Conservation (phyloP, 2,329 filamentous ascomycete genomes). For the Cordyceps farinosa region DNA sequence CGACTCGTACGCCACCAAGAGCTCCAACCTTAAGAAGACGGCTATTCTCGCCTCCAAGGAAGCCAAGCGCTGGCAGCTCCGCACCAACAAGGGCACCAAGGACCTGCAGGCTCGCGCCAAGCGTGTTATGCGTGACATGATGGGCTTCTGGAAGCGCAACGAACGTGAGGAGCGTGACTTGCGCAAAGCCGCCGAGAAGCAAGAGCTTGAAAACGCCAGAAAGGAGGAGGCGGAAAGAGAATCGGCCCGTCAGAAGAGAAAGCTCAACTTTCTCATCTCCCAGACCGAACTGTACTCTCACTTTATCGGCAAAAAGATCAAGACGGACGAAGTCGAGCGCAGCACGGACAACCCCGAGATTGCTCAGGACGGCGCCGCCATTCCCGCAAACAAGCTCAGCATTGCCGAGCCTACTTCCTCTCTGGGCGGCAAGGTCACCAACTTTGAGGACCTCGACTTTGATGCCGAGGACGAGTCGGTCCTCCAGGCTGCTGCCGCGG, state of each 20-base stretch:
- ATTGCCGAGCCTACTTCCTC: conserved; percentile 52
- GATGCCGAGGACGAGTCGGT: conserved; percentile 88
- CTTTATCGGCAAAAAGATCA: conserved; percentile 99
- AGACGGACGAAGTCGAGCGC: conserved; percentile 90
- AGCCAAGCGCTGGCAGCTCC: conserved; percentile 92
- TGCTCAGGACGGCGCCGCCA: conserved; percentile 46
- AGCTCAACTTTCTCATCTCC: conserved; percentile 98
- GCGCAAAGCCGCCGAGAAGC: conserved; percentile 88
- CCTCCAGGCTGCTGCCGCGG: conserved; percentile 79
- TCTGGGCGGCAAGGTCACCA: conserved; percentile 70
- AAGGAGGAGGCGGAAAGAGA: conserved; percentile 97
- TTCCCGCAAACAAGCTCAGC: conserved; percentile 42
- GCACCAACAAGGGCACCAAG: conserved; percentile 98
- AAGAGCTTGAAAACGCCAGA: conserved; percentile 93
- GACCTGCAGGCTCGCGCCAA: conserved; percentile 96
- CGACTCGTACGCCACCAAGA: conserved; percentile 79
- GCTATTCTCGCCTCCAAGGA: conserved; percentile 96
- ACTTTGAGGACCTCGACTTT: conserved; percentile 93
- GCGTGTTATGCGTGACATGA: conserved; percentile 99
- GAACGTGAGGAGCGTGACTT: conserved; percentile 95
- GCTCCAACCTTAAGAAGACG: conserved; percentile 97
- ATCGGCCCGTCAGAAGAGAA: conserved; percentile 94
- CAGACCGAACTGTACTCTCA: conserved; percentile 98
- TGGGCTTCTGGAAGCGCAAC: conserved; percentile 98
- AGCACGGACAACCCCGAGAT: conserved; percentile 80